Evolutionary conservation across 2,329 filamentous ascomycete genomes (phyloP), one percentile per base, ranked within the genome.

Genomic region (Pseudogymnoascus sp.): DNA sequence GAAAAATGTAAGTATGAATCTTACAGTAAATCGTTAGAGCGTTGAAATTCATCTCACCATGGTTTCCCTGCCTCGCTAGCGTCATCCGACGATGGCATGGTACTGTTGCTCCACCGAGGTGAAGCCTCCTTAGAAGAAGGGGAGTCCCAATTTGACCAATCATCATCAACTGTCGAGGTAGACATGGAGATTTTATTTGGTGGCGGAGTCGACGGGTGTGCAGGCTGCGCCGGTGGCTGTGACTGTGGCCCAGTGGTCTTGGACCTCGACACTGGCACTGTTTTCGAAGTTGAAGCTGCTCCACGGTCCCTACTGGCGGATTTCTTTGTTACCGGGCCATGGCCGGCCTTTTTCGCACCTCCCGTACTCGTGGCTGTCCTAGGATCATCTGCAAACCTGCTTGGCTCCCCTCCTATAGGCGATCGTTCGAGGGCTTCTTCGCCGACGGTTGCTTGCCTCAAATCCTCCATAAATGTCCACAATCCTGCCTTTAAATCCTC

Each of bases 381-480:
- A 31, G 44, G 27, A 17, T 51, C 29, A 21, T 55, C 48, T 35
- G n/a, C 8, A 33, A 33, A 51, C 27, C 44, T 51, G 27, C 44
- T 15, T 33, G 44, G 8, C 25, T 51, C 44, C 8, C n/a, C 48
- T 12, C 29, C 29, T 33, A 21, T 33, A 5, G 29, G 8, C 17
- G 29, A 12, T 55, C 85, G 87, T 64, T 80, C 85, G 65, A 91
- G 84, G 13, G 87, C 90, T 77, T 99, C 94, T 61, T 99, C 94
- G 25, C 94, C 94, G 5, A 99, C 92, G 0, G 94, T 96, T 12
- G 93, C 95, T 75, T 97, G 94, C 67, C 92, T 84, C 58, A 99
- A 85, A 72, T 99, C 94, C 73, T 97, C 94, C 64, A 96, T 86
- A 75, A 99, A 99, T 1, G 91, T 96, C 85, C 90, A 92, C 58